Base-by-base conservation (phyloP, 1,284 basidiomycete genomes). In the Psilocybe mexicana region DNA sequence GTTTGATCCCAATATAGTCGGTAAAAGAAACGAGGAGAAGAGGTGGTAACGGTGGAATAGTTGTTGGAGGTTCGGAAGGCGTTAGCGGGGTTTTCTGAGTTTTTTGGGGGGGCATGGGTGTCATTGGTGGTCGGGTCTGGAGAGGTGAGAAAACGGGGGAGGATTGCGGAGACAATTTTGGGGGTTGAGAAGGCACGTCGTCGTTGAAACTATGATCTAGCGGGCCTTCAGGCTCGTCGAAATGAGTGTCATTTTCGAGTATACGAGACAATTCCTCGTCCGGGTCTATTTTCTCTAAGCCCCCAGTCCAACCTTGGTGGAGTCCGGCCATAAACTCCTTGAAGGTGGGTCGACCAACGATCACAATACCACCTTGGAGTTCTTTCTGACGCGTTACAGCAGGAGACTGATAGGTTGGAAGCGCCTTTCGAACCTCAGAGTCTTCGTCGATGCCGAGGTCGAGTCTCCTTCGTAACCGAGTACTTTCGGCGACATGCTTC, bases 261-360 rank as follows among this genome's bases (percentile, higher is more conserved):
- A 81, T 79, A 49, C 79, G 78, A 6, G 92, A 84, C 7, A 98
- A 78, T 54, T 79, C 76, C 61, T 95, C 92, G 60, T 96, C 93
- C 60, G 78, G 78, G 70, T 94, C 90, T 58, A 90, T 79, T 43
- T 82, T 79, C 50, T 86, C 81, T 24, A 94, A 74, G 2, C 85
- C 79, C 47, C 87, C 85, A n/a, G 85, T 85, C 92, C 93, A 99
- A 0, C 97, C 96, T 52, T 84, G 80, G 67, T 84, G 84, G 53
- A 98, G 71, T 1, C 95, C 96, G 59, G 87, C 83, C 79, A 97
- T 85, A 74, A 93, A 98, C 76, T 99, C 96, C 75, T 98, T 99
- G 72, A 96, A 83, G 1, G 94, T 92, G 36, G 92, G 88, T 57
- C 96, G 84, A 6, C 97, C 97, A n/a, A 98, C 74, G 54, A 99